Evolutionary conservation across 305 asterid species (phyloP).

Genomic region (Solanum hybrid): DNA sequence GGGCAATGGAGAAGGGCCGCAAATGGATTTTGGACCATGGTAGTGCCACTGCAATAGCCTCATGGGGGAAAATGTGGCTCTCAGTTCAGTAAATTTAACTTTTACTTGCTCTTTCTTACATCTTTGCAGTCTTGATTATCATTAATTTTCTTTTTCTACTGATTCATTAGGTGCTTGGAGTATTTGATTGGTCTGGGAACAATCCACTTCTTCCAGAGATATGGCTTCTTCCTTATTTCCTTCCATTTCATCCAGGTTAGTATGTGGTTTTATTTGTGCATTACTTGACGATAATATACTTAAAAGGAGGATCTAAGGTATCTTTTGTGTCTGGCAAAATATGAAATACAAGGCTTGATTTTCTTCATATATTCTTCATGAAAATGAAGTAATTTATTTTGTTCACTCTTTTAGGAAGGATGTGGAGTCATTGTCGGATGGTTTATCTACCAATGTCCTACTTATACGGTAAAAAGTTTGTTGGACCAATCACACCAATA

Average conservation of each 20-base stretch:
- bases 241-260: conserved; percentile 91
- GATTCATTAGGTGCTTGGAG: conserved; percentile 65
- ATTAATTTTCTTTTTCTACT: background rate
- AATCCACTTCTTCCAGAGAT: conserved; percentile 93
- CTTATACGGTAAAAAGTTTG: conserved; percentile 73
- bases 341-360: background rate
- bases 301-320: background rate
- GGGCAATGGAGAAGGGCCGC: conserved; percentile 76
- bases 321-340: background rate
- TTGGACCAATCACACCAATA: conserved; percentile 79
- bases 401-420: conserved; percentile 49
- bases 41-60: conserved; percentile 72
- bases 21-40: conserved; percentile 84
- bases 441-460: conserved; percentile 94
- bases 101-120: background rate
- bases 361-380: background rate
- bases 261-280: background rate
- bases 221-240: conserved; percentile 69
- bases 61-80: conserved; percentile 99
- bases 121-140: background rate
- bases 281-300: background rate
- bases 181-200: conserved; percentile 87
- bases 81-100: conserved; percentile 34
- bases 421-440: conserved; percentile 99
- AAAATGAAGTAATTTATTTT: background rate